These are phyloP conservation scores for Schwanniomyces vanrijiae DNA, from an alignment of 805 yeast genomes.

Conservation along the genomic window DNA sequence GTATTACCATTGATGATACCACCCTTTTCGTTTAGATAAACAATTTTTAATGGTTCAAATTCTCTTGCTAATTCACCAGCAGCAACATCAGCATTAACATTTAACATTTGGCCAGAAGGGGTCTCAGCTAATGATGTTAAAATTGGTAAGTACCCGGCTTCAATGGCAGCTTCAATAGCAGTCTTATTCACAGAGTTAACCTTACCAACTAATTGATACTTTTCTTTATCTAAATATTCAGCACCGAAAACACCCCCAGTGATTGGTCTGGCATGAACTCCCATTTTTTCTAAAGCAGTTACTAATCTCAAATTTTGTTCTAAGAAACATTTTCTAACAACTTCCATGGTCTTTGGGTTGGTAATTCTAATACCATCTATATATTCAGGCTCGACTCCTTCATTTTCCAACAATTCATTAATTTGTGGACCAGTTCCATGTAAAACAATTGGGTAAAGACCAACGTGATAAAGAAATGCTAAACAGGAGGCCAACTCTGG, in stretches of 20 bases:
- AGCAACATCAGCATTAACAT: slow-evolving; percentile 98
- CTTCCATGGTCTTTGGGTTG: slow-evolving; percentile 90
- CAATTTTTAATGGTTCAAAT: slow-evolving; percentile 95
- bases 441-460: slow-evolving; percentile 91
- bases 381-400: slow-evolving; percentile 94
- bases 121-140: slow-evolving; percentile 97
- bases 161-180: slow-evolving; percentile 86
- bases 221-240: slow-evolving; percentile 83
- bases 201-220: slow-evolving; percentile 90
- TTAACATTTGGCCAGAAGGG: slow-evolving; percentile 91
- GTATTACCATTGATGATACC: slow-evolving; percentile 92
- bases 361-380: slow-evolving; percentile 97
- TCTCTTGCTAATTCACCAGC: slow-evolving; percentile 98
- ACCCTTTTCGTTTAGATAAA: slow-evolving; percentile 95
- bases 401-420: slow-evolving; percentile 87
- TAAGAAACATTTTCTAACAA: slow-evolving; percentile 90
- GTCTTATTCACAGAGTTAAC: slow-evolving; percentile 83
- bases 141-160: slow-evolving; percentile 95
- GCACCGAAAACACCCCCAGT: slow-evolving; percentile 98
- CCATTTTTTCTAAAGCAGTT: slow-evolving; percentile 92
- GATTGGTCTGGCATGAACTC: slow-evolving; percentile 97
- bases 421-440: slow-evolving; percentile 99
- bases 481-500: slow-evolving; percentile 93
- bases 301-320: slow-evolving; percentile 95
- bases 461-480: slow-evolving; percentile 95